phyloP scores from a whole-genome alignment of 2,329 filamentous ascomycete genomes.

The Diaporthe amygdali region DNA sequence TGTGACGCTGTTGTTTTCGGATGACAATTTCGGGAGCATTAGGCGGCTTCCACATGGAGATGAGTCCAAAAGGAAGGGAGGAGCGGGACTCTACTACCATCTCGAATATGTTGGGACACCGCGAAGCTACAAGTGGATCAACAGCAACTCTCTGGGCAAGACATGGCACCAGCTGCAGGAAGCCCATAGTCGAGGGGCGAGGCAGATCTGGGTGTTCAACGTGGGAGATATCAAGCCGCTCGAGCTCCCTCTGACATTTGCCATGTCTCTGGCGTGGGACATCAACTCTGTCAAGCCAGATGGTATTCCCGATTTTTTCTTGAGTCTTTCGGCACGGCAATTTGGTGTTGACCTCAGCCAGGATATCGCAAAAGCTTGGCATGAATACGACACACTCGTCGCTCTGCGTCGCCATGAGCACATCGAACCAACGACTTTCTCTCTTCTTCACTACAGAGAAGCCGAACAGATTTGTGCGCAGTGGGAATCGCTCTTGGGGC shows the following conservation, averaged over 20 bases:
- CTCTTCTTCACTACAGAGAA: constrained; percentile 64
- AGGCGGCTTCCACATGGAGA: constrained; percentile 59
- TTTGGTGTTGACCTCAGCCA: constrained; percentile 38
- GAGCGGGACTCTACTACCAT: constrained; percentile 64
- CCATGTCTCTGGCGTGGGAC: constrained; percentile 64
- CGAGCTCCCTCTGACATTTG: constrained; percentile 62
- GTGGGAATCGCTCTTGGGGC: constrained; percentile 53
- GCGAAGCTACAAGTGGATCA: constrained; percentile 66
- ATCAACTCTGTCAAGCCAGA: constrained; percentile 50
- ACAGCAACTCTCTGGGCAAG: constrained; percentile 57
- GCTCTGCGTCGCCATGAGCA: constrained; percentile 66
- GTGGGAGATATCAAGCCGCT: constrained; percentile 67
- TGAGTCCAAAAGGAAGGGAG: constrained; percentile 58
- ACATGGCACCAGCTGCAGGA: constrained; percentile 45
- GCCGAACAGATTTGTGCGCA: constrained; percentile 57
- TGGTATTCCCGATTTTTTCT: constrained; percentile 52
- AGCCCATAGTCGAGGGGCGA: constrained; percentile 59
- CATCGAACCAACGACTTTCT: constrained; percentile 61
- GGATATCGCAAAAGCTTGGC: constrained; percentile 54
- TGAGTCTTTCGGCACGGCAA: constrained; percentile 38
- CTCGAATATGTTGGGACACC: constrained; percentile 68
- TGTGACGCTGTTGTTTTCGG: constrained; percentile 65
- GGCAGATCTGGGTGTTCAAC: constrained; percentile 69
- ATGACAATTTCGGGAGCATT: constrained; percentile 68
- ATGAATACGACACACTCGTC: constrained; percentile 53